These are phyloP conservation scores for Aspergillus felis DNA, from an alignment of 2,329 filamentous ascomycete genomes.

Conservation along the genomic window DNA sequence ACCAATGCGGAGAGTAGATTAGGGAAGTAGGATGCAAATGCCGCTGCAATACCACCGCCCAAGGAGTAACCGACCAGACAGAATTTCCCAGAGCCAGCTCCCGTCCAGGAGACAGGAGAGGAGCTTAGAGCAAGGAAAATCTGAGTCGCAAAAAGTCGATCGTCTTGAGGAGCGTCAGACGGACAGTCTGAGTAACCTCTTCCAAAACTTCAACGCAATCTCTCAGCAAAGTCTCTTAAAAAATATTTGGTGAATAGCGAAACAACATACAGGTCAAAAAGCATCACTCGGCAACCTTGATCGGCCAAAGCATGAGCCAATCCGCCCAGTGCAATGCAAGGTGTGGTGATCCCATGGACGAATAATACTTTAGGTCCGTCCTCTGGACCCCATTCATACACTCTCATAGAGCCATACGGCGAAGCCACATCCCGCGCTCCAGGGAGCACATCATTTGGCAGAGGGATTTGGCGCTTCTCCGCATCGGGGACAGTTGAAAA, in stretches of 20 bases:
- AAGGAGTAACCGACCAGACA: constrained; percentile 75
- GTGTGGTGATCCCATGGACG: constrained; percentile 78
- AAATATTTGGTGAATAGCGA: neutral
- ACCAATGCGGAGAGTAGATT: constrained; percentile 65
- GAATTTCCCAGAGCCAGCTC: constrained; percentile 51
- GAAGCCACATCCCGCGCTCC: constrained; percentile 60
- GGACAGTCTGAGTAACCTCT: constrained; percentile 74
- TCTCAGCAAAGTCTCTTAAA: constrained; percentile 2
- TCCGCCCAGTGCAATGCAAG: constrained; percentile 64
- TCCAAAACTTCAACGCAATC: constrained; percentile 43
- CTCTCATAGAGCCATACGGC: constrained; percentile 64
- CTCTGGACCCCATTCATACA: constrained; percentile 77
- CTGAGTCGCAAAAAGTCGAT: constrained; percentile 68
- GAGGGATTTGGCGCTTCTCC: constrained; percentile 48
- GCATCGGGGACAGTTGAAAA: constrained; percentile 30
- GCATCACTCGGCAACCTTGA: constrained; percentile 70
- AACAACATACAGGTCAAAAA: constrained; percentile 58
- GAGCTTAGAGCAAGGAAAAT: constrained; percentile 68
- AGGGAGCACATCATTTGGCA: constrained; percentile 64
- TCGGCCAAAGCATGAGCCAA: constrained; percentile 63
- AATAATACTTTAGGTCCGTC: constrained; percentile 68
- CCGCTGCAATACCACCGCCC: constrained; percentile 68
- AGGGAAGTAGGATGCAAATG: constrained; percentile 68
- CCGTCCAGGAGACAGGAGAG: constrained; percentile 65
- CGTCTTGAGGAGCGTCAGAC: constrained; percentile 63